Base-by-base conservation (phyloP, 2,329 filamentous ascomycete genomes). In the Pyrenochaeta sp. region DNA sequence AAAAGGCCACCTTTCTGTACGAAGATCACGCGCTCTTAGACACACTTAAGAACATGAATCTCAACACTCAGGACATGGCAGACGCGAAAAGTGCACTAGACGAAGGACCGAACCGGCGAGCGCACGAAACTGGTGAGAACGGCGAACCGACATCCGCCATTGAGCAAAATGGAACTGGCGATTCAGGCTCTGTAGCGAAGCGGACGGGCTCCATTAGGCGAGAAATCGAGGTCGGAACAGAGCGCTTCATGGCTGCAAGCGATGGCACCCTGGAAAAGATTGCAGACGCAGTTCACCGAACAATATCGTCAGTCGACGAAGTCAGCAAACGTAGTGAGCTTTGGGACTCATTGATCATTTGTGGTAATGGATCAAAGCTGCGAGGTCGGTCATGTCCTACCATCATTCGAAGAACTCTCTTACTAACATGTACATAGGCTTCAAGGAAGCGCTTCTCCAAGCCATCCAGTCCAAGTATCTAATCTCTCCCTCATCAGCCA, bases 341-440 rank as follows among this genome's bases (percentile, higher is more conserved):
- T 60, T 99, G 95, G 95, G 94, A 98, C 67, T 91, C 90, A 56
- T 78, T 99, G 46, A 89, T 97, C 63, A 90, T 99, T 49, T 90
- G 97, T 46, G 95, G 95, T 64, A 97, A 96, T 69, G 95, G 95
- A 51, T 87, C 85, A 54, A 85, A 81, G 67, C 79, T 89, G 44
- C 81, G 83, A 77, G 87, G 84, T 85, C 64, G 51, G 74, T 49
- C 7, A 48, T 45, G 4, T 20, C n/a, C 31, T 18, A n/a, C 11
- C 12, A n/a, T n/a, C 9, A 15, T 12, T 40, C 32, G 6, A 29
- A 12, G n/a, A 30, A 32, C 23, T 14, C 3, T 4, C 6, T 20
- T 5, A 51, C 81, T 66, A 81, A 75, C 56, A 52, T 4, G 7
- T 14, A 11, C 15, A 9, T 32, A 79, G 92, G 95, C 4, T 94